Conservation (phyloP, 257 asterid species). For the Orobanche coerulescens region DNA sequence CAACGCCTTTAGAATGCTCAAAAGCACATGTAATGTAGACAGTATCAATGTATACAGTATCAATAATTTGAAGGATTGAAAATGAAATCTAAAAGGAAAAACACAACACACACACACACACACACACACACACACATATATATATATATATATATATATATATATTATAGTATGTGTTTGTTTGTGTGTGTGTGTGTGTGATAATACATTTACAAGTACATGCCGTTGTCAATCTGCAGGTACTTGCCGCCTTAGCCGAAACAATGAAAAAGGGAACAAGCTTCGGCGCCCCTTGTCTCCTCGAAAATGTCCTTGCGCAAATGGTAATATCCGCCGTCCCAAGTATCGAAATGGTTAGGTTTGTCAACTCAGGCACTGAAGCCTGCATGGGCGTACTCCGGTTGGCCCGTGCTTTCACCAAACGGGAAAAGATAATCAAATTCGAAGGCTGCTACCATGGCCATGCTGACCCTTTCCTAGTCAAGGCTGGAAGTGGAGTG, state of each 20-base stretch:
- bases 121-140: too few species aligned
- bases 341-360: constrained; percentile 94
- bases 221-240: constrained; percentile 36
- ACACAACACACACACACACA: too few species aligned
- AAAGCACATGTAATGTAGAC: background rate
- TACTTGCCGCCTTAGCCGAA: constrained; percentile 81
- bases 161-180: too few species aligned
- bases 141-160: too few species aligned
- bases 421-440: constrained; percentile 72
- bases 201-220: background rate
- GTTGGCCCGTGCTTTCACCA: constrained; percentile 91
- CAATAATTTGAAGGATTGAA: background rate
- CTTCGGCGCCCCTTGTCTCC: constrained; percentile 98
- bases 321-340: constrained; percentile 97
- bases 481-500: constrained; percentile 98
- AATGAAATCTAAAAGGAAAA: background rate
- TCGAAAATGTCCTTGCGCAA: constrained; percentile 82
- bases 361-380: constrained; percentile 98
- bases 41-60: too few species aligned
- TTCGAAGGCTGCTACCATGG: constrained; percentile 99
- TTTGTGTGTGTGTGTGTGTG: too few species aligned
- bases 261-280: constrained; percentile 99
- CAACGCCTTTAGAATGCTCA: background rate
- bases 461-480: constrained; percentile 96
- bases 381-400: constrained; percentile 97